A percentile compares a stretch with the other conserved stretches of the same genome.
These are phyloP conservation scores for Fistulifera pelliculosa DNA, from an alignment of 108 stramenopile genomes.

Conservation along the genomic window DNA sequence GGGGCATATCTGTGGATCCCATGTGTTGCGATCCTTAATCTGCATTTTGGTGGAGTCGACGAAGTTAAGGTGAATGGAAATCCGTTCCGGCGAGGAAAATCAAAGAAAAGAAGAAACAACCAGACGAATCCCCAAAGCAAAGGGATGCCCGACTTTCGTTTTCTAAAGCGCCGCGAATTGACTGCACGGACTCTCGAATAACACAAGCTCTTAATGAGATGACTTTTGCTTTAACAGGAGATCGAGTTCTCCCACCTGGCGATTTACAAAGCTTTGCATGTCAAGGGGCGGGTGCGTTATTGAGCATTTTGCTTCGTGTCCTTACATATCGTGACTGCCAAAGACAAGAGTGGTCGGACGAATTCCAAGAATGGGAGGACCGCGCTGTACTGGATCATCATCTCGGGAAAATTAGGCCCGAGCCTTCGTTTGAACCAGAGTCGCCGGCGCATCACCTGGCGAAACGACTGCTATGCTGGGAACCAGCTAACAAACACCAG, in stretches of 20 bases:
- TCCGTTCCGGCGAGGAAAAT: constrained; percentile 44
- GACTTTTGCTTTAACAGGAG: constrained; percentile 18
- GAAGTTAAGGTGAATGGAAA: constrained; percentile 24
- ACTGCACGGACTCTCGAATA: not conserved
- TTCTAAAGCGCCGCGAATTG: not conserved
- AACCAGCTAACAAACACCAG: constrained; percentile 8
- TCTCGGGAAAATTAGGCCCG: constrained; percentile 36
- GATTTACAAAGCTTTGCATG: constrained; percentile 61
- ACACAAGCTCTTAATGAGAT: constrained; percentile 20
- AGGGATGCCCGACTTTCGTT: not conserved
- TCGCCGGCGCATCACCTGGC: constrained; percentile 54
- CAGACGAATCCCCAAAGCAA: not conserved
- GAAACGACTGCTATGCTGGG: constrained; percentile 62
- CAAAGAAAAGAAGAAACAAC: constrained; percentile 65
- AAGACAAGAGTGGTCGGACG: not conserved
- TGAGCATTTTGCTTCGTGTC: constrained; percentile 54
- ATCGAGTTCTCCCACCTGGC: constrained; percentile 22
- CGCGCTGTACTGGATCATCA: constrained; percentile 24
- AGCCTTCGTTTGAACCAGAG: constrained; percentile 46
- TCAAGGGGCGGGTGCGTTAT: constrained; percentile 68
- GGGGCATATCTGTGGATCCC: constrained; percentile 79
- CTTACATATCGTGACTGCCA: constrained; percentile 40
- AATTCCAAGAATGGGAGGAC: not conserved
- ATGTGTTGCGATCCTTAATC: constrained; percentile 66
- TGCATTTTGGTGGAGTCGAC: constrained; percentile 54